Conservation (phyloP, 2,329 filamentous ascomycete species). For the Hypomyces perniciosus region DNA sequence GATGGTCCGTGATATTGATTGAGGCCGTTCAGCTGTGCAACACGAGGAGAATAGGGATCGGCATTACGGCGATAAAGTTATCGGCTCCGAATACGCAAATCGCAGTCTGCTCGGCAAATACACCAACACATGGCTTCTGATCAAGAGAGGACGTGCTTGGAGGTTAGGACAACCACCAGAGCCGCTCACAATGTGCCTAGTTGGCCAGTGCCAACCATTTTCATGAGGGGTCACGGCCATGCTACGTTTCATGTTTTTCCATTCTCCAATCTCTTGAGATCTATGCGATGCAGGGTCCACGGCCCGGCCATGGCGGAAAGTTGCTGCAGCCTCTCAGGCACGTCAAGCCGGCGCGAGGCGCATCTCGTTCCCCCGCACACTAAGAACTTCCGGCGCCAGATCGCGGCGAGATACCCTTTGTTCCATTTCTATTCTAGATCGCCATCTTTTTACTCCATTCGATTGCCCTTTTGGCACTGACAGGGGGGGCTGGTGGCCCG, state of each 20-base stretch:
- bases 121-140: neutral
- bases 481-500: neutral
- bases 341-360: neutral
- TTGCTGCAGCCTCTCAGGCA: constrained; percentile 4
- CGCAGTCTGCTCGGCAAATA: too few species aligned
- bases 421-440: constrained; percentile 2
- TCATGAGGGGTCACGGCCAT: neutral
- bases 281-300: neutral
- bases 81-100: too few species aligned
- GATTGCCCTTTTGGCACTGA: neutral
- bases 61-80: neutral
- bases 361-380: constrained; percentile 1
- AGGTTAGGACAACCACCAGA: neutral
- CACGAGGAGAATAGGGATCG: constrained; percentile 1
- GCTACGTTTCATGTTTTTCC: constrained; percentile 8
- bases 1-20: neutral
- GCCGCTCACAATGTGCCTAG: constrained; percentile 5
- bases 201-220: constrained; percentile 5
- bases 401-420: constrained; percentile 11
- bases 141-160: neutral
- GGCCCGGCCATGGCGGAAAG: neutral
- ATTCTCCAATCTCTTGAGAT: neutral
- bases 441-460: constrained; percentile 1
- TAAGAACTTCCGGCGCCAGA: neutral
- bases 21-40: neutral